Base-by-base conservation (phyloP, 129 eudicot species). In the Smallanthus sonchifolius region DNA sequence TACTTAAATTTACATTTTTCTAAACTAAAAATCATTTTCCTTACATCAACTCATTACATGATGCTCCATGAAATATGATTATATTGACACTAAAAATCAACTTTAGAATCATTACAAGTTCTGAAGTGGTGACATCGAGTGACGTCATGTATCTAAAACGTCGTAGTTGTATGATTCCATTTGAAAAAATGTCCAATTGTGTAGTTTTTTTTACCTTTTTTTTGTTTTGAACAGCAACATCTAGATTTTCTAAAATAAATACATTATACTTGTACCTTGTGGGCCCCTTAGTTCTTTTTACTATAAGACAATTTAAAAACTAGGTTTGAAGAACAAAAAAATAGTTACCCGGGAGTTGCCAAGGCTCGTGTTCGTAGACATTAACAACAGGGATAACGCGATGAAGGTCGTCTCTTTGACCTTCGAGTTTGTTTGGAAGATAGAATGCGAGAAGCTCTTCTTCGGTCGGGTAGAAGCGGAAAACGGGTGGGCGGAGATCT, bases 381-480 rank as follows among this genome's bases (percentile, higher is more conserved):
- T 90, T 79, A 71, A 90, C 65, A 10, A 81, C 67, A 0, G 96
- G 93, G 39, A 90, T 90, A 13, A 87, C 93, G 1, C 82, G 80
- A 68, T 85, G 52, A 55, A 87, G 66, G 14, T 82, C 51, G 14
- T 68, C 61, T 67, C 63, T 49, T 15, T 2, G 56, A n/a, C 75
- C 87, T 68, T 85, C 77, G 35, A 90, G 86, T 80, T 79, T 72
- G 67, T 37, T 70, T 74, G 69, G 85, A 38, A 90, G 88, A 52
- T 87, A 90, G 81, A 85, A 87, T 0, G 92, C 81, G 65, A 90
- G 69, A 10, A 90, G 82, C 40, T 90, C 96, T 81, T 90, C 96
- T 83, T 90, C 96, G 4, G 93, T 90, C 9, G 96, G 96, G 77
- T 81, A 90, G 76, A 90, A 90, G 8, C 96, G 85, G 68, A 74